Evolutionary conservation across 139 green algal genomes (phyloP), one percentile per base, ranked within the genome.

Genomic region (Picochlorum sp.): DNA sequence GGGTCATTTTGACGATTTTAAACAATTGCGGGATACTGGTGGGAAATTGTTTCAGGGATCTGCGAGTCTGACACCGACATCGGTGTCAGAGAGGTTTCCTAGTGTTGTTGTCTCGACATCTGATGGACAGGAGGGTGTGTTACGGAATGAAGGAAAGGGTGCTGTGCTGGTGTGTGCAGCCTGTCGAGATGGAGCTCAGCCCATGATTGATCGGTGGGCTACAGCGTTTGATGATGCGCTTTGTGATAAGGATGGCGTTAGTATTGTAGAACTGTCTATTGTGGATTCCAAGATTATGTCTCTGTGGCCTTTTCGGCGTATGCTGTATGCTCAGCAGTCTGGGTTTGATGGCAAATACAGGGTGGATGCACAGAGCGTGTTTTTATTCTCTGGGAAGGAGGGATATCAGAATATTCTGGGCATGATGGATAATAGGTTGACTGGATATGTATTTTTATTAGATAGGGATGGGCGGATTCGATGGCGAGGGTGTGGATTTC

Each of bases 1-100:
- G 18, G 76, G 76, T 4, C 81, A 83, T 45, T 83, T 83, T 66
- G 76, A 83, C 49, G 76, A 83, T 45, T 83, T 83, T 31, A 65
- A 49, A 18, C 70, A 81, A 7, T 65, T 83, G 14, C 59, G 67
- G 16, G 76, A 82, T 37, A 68, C 41, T 4, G 37, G 72, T 18
- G 76, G 76, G n/a, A 80, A 79, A 47, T 65, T 81, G 20, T 83
- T 77, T 16, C 6, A 41, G 0, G 44, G 63, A 3, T 45, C 76
- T 37, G 45, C 70, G 24, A 30, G 23, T 10, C 73, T 82, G 5
- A 38, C 49, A 37, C 16, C 66, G 49, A 28, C 3, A 28, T 23
- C 34, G 11, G 11, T 41, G 34, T 58, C 74, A 0, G 65, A 30
- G n/a, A 14, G 37, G 30, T 75, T 81, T 24, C 74, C 74, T 9